Conservation (phyloP, 176 grass and related monocot species). For the Puccinellia tenuiflora region DNA sequence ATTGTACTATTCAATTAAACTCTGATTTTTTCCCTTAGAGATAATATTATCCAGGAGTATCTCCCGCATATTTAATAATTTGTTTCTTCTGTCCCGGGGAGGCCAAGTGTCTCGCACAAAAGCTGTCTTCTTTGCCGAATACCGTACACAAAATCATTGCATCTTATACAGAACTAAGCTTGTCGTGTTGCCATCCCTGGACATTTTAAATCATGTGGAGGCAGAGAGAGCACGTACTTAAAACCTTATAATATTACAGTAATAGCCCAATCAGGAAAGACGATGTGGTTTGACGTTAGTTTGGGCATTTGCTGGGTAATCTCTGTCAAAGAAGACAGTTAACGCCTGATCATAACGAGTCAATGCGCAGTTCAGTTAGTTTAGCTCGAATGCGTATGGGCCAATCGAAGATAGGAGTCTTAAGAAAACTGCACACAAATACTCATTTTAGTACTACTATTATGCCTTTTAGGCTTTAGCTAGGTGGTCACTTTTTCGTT, state of each 20-base stretch:
- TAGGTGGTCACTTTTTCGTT: neutral
- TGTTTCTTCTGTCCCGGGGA: neutral
- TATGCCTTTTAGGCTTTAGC: neutral
- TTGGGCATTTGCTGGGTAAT: conserved; percentile 15
- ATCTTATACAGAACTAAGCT: neutral
- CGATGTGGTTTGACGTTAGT: neutral
- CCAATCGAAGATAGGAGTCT: neutral
- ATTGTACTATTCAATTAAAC: neutral
- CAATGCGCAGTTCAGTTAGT: neutral
- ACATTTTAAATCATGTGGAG: conserved; percentile 23
- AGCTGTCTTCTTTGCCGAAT: neutral
- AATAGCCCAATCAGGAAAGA: neutral
- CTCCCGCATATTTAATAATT: neutral
- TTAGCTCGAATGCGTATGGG: neutral
- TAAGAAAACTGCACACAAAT: neutral
- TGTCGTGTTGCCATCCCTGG: neutral
- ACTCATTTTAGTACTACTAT: neutral
- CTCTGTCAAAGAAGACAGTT: neutral
- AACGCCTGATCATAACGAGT: neutral
- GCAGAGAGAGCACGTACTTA: conserved; percentile 17
- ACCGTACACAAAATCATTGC: neutral
- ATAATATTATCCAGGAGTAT: neutral
- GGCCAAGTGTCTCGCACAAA: conserved; percentile 15
- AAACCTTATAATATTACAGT: neutral
- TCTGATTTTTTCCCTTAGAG: neutral